Conservation (phyloP, 192 early-diverging fungal genomes). For the Mortierella alpina region DNA sequence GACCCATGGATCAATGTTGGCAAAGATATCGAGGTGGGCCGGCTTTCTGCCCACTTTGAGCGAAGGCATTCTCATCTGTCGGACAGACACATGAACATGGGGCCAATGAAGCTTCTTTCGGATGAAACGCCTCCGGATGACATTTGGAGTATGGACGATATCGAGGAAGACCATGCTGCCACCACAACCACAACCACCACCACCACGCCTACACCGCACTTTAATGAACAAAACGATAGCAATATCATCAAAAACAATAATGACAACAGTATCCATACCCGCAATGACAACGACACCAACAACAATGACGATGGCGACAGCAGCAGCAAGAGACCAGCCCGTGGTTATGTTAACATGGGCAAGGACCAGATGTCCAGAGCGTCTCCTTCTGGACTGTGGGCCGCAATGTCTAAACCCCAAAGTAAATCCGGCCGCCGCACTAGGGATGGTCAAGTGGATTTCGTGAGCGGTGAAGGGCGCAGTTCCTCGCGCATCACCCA, state of each 20-base stretch:
- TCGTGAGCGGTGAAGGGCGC: background rate
- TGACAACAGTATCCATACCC: slow-evolving; percentile 3
- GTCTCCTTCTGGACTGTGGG: background rate
- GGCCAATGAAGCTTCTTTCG: slow-evolving; percentile 24
- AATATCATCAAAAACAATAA: slow-evolving; percentile 45
- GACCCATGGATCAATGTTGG: slow-evolving; percentile 24
- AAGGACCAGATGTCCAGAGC: background rate
- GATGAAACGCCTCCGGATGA: slow-evolving; percentile 46
- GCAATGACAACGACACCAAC: slow-evolving; percentile 5
- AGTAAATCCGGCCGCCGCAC: background rate
- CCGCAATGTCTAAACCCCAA: background rate
- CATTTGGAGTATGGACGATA: slow-evolving; percentile 35
- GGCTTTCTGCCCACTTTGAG: background rate
- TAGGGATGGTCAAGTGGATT: background rate
- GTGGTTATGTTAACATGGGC: slow-evolving; percentile 38
- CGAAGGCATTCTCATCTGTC: slow-evolving; percentile 36
- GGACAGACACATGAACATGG: slow-evolving; percentile 31
- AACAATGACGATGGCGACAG: background rate
- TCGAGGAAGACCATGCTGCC: slow-evolving; percentile 21
- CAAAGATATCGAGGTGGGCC: slow-evolving; percentile 1
- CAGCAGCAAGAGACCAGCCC: background rate
- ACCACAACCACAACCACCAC: slow-evolving; percentile 6
- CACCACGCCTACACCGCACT: background rate
- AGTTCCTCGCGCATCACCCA: slow-evolving; percentile 7
- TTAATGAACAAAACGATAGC: slow-evolving; percentile 40